These are phyloP conservation scores for Ceratobasidium sp. DNA, from an alignment of 1,284 basidiomycete genomes.

Conservation along the genomic window DNA sequence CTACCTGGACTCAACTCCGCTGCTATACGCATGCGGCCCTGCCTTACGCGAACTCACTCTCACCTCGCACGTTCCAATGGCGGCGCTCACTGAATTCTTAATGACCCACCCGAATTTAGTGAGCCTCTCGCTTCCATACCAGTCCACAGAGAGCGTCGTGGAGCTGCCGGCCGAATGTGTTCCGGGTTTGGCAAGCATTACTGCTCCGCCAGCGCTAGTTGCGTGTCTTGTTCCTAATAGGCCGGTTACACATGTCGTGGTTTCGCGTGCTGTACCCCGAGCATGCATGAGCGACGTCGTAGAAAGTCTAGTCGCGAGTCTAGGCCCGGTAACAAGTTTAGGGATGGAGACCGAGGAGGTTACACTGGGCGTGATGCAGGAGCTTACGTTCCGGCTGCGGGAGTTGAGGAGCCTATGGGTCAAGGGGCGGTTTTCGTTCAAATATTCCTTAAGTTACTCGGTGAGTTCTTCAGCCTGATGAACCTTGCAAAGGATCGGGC, in stretches of 20 bases:
- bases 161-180: slow-evolving; percentile 26
- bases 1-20: slow-evolving; percentile 24
- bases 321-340: slow-evolving; percentile 24
- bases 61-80: slow-evolving; percentile 22
- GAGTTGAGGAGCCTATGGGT: slow-evolving; percentile 25
- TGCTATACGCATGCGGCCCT: slow-evolving; percentile 35
- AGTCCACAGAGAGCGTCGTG: slow-evolving; percentile 25
- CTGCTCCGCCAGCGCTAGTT: slow-evolving; percentile 29
- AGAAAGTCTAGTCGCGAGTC: slow-evolving; percentile 25
- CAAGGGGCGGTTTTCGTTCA: slow-evolving; percentile 34
- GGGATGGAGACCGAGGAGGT: slow-evolving; percentile 33
- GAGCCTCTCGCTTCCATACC: slow-evolving; percentile 37
- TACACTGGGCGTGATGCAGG: slow-evolving; percentile 37
- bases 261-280: slow-evolving; percentile 30
- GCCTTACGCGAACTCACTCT: slow-evolving; percentile 25
- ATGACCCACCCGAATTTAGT: slow-evolving; percentile 36
- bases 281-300: slow-evolving; percentile 36
- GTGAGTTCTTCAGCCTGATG: slow-evolving; percentile 1
- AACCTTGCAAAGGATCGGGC: too few species aligned
- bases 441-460: slow-evolving; percentile 35
- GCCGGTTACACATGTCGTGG: slow-evolving; percentile 30
- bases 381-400: slow-evolving; percentile 31
- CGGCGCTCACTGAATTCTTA: slow-evolving; percentile 34
- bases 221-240: slow-evolving; percentile 42
- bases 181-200: slow-evolving; percentile 23